phyloP scores from a whole-genome alignment of 2,329 filamentous ascomycete species.

The Aspergillus novofumigatus region DNA sequence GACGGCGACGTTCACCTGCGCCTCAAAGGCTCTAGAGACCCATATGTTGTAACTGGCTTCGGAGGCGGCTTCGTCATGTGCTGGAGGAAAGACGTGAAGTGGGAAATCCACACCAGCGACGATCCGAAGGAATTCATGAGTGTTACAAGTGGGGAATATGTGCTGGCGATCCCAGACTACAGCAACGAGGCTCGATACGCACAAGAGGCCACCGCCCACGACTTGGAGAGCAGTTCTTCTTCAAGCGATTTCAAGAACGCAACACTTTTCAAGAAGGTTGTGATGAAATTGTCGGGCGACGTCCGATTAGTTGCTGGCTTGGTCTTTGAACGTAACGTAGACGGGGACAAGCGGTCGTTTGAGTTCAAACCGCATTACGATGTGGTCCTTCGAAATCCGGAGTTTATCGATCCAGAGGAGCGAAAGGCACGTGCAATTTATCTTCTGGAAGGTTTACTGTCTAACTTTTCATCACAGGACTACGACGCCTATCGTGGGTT shows the following conservation, averaged over 20 bases:
- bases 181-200: slow-evolving; percentile 77
- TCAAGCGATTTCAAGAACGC: slow-evolving; percentile 64
- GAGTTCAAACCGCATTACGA: slow-evolving; percentile 91
- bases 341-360: slow-evolving; percentile 70
- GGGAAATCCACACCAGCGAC: slow-evolving; percentile 77
- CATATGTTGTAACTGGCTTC: slow-evolving; percentile 86
- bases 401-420: slow-evolving; percentile 59
- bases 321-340: slow-evolving; percentile 82
- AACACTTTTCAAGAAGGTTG: slow-evolving; percentile 93
- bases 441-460: not conserved
- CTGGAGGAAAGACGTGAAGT: slow-evolving; percentile 90
- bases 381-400: slow-evolving; percentile 77
- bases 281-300: slow-evolving; percentile 97
- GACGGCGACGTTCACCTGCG: slow-evolving; percentile 93
- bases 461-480: slow-evolving; percentile 33
- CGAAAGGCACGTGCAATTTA: slow-evolving; percentile 40
- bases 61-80: slow-evolving; percentile 97
- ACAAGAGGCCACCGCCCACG: slow-evolving; percentile 39
- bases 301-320: slow-evolving; percentile 89
- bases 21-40: slow-evolving; percentile 83
- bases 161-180: slow-evolving; percentile 90
- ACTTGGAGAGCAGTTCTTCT: slow-evolving; percentile 58
- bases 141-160: slow-evolving; percentile 90
- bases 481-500: slow-evolving; percentile 98
- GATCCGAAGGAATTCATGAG: slow-evolving; percentile 93